phyloP scores from a whole-genome alignment of 805 yeast genomes.

The Phaffomyces opuntiae region DNA sequence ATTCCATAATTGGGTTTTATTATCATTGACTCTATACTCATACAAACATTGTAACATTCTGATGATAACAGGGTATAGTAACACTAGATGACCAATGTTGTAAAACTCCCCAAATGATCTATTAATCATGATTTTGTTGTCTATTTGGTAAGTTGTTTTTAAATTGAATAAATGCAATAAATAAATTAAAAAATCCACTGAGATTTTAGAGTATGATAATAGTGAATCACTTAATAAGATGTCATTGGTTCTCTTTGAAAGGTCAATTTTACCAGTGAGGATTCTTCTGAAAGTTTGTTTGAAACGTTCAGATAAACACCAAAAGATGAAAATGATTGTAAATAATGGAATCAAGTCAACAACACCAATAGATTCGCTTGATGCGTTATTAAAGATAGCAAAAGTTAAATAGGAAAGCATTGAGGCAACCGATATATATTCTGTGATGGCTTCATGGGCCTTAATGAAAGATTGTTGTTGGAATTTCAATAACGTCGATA shows the following conservation, averaged over 20 bases:
- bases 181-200: constrained; percentile 63
- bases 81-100: constrained; percentile 29
- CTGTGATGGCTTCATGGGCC: background rate
- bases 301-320: constrained; percentile 35
- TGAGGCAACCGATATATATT: constrained; percentile 2
- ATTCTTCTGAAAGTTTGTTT: constrained; percentile 46
- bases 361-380: background rate
- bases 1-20: constrained; percentile 57
- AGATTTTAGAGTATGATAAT: constrained; percentile 70
- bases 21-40: constrained; percentile 50
- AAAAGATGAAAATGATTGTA: constrained; percentile 26
- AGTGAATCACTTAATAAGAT: constrained; percentile 78
- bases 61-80: constrained; percentile 58
- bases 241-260: constrained; percentile 62
- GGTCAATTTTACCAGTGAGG: constrained; percentile 51
- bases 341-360: constrained; percentile 7
- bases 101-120: constrained; percentile 28
- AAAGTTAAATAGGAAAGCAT: constrained; percentile 1
- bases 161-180: constrained; percentile 38
- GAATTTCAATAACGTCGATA: constrained; percentile 2
- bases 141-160: constrained; percentile 28
- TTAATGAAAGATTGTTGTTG: constrained; percentile 1
- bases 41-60: constrained; percentile 75
- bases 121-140: constrained; percentile 21
- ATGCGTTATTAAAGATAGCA: background rate